Conservation (phyloP, 2,329 filamentous ascomycete genomes). For the Exophiala alcalophila region DNA sequence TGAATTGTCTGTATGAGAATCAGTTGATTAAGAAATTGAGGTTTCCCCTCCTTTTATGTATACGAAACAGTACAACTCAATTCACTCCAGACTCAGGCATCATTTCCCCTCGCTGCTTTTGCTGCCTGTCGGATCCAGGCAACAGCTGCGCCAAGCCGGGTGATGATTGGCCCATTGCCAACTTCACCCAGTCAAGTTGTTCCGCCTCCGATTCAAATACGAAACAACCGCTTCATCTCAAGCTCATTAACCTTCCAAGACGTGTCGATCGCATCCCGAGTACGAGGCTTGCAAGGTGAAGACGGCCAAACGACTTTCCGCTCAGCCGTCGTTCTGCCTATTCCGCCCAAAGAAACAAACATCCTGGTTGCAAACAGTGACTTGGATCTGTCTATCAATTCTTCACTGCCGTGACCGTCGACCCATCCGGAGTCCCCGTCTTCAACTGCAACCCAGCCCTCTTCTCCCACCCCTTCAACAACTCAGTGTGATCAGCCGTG, state of each 20-base stretch:
- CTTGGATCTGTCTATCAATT: constrained; percentile 10
- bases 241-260: no score
- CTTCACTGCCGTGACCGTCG: constrained; percentile 20
- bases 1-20: no score
- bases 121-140: constrained; percentile 13
- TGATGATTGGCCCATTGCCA: background rate
- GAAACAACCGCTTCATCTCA: no score
- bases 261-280: background rate
- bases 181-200: no score
- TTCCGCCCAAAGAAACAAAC: background rate
- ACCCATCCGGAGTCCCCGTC: constrained; percentile 19
- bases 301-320: no score
- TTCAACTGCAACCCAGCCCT: constrained; percentile 19
- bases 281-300: no score
- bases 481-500: constrained; percentile 22
- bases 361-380: no score
- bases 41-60: constrained; percentile 5
- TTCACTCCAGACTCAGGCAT: background rate
- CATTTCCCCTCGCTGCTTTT: no score
- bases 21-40: no score
- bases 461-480: constrained; percentile 24
- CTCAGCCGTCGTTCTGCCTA: no score
- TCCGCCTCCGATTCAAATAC: background rate
- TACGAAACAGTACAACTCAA: background rate
- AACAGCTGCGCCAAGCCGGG: constrained; percentile 19